Evolutionary conservation across 768 basidiomycete species (phyloP).

Genomic region (Russula compacta): DNA sequence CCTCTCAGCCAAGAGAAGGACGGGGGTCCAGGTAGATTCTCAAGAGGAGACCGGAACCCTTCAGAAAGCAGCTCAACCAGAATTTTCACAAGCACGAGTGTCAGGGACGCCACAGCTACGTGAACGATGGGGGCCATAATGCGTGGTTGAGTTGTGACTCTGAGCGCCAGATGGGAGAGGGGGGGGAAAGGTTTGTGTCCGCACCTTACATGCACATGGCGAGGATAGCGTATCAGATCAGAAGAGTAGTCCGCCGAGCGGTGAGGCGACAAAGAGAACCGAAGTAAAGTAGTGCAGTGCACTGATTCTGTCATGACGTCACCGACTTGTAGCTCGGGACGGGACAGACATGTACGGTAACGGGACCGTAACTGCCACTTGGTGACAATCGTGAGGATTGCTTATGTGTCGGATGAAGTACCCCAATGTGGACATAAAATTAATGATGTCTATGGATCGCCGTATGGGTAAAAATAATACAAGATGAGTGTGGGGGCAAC

Average conservation of each 20-base stretch:
- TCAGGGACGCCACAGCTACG: constrained; percentile 1
- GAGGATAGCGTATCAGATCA: neutral
- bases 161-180: neutral
- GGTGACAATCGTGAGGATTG: too few species aligned
- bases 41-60: neutral
- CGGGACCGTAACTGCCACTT: too few species aligned
- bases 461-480: constrained; percentile 10
- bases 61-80: constrained; percentile 5
- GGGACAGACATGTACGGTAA: too few species aligned
- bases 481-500: neutral
- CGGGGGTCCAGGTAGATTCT: constrained; percentile 13
- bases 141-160: neutral
- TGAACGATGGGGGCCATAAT: constrained; percentile 3
- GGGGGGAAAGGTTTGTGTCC: too few species aligned
- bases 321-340: neutral
- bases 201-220: neutral
- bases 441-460: constrained; percentile 8
- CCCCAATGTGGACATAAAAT: neutral
- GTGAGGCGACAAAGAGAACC: neutral
- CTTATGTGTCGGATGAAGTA: too few species aligned
- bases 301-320: neutral
- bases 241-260: neutral
- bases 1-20: constrained; percentile 15
- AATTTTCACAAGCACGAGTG: constrained; percentile 2
- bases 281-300: neutral